phyloP scores from a whole-genome alignment of 495 filamentous ascomycete species.

The Bacidia gigantensis region DNA sequence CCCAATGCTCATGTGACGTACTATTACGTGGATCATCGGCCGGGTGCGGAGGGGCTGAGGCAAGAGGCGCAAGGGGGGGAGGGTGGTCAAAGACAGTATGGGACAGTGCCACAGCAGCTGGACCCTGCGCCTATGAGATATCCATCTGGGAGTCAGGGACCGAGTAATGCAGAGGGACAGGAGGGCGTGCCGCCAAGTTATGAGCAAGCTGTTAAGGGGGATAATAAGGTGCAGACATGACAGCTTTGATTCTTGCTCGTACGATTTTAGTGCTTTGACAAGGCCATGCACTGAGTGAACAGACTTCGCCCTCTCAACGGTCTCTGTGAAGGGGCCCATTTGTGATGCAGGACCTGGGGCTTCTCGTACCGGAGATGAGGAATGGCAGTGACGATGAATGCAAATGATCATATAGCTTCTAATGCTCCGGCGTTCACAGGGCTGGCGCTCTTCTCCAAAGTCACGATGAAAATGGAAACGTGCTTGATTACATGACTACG shows the following conservation, averaged over 20 bases:
- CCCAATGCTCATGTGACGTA: slow-evolving; percentile 43
- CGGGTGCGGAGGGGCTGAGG: slow-evolving; percentile 5
- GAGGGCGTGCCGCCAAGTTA: slow-evolving; percentile 18
- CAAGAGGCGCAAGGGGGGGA: background rate
- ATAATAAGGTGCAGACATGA: slow-evolving; percentile 12
- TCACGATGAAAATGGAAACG: background rate
- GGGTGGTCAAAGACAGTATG: slow-evolving; percentile 14
- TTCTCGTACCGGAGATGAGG: too few species aligned
- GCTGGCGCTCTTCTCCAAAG: too few species aligned
- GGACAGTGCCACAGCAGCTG: slow-evolving; percentile 12
- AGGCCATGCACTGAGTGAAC: too few species aligned
- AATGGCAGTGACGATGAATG: too few species aligned
- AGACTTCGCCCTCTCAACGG: too few species aligned
- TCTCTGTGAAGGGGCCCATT: too few species aligned
- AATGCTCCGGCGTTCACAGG: too few species aligned
- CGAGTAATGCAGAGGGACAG: slow-evolving; percentile 7
- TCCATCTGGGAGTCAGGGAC: background rate
- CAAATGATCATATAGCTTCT: too few species aligned
- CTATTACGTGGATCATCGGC: slow-evolving; percentile 49
- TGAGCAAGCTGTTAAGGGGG: slow-evolving; percentile 18
- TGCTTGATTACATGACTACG: background rate
- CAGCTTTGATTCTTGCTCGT: too few species aligned
- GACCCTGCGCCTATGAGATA: background rate
- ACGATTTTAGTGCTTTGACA: too few species aligned
- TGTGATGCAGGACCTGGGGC: too few species aligned